Percentiles rank a stretch among this genome's conserved stretches.
phyloP scores from a whole-genome alignment of 2,329 filamentous ascomycete species.

The Zopfia rhizophila region DNA sequence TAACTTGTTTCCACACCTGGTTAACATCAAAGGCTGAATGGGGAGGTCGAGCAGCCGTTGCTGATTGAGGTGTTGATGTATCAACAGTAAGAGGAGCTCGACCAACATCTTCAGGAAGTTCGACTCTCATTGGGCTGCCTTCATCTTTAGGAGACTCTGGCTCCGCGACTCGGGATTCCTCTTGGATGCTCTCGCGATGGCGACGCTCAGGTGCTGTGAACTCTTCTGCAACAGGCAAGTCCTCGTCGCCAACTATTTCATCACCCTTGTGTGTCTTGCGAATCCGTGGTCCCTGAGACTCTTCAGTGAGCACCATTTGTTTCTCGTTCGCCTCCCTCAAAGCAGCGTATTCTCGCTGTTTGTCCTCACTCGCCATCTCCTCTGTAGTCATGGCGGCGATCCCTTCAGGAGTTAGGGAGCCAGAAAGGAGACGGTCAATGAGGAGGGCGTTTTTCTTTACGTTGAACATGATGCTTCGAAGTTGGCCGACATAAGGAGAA shows the following conservation, averaged over 20 bases:
- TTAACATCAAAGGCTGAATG: constrained; percentile 82
- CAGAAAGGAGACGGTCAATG: constrained; percentile 77
- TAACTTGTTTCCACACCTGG: constrained; percentile 84
- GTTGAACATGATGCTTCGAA: constrained; percentile 83
- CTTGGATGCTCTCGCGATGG: constrained; percentile 37
- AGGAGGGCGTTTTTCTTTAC: constrained; percentile 88
- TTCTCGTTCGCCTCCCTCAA: constrained; percentile 83
- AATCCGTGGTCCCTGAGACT: constrained; percentile 77
- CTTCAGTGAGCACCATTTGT: constrained; percentile 82
- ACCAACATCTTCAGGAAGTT: constrained; percentile 47
- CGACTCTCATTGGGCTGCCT: constrained; percentile 36
- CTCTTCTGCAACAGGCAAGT: constrained; percentile 35
- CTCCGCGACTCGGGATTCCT: constrained; percentile 30
- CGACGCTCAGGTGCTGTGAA: constrained; percentile 38
- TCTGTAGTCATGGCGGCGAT: constrained; percentile 89
- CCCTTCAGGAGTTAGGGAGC: constrained; percentile 75
- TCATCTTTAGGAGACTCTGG: constrained; percentile 26
- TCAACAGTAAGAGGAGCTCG: constrained; percentile 47
- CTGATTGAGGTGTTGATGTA: constrained; percentile 33
- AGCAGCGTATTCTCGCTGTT: constrained; percentile 79
- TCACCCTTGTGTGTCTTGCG: constrained; percentile 95
- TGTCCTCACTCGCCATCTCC: constrained; percentile 91
- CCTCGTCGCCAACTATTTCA: constrained; percentile 83
- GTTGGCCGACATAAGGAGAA: constrained; percentile 69
- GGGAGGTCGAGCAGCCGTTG: constrained; percentile 57